These are phyloP conservation scores for Coemansia sp. DNA, from an alignment of 192 early-diverging fungal genomes.

Conservation along the genomic window DNA sequence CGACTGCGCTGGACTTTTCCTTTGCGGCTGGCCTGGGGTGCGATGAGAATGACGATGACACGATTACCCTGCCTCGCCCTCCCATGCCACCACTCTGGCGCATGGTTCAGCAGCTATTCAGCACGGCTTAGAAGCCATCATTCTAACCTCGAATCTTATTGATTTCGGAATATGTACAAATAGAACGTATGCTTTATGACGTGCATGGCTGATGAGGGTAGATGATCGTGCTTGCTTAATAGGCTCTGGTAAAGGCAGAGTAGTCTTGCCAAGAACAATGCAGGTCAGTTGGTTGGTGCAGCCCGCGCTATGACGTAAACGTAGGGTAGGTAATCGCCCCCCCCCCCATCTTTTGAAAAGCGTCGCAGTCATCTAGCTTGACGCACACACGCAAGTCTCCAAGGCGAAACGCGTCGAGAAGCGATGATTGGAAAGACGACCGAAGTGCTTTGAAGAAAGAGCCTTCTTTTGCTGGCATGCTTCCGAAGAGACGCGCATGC, in stretches of 20 bases:
- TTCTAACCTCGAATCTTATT: background rate
- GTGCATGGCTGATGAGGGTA: background rate
- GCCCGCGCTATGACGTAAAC: background rate
- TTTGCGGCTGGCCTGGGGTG: constrained; percentile 44
- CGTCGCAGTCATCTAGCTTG: background rate
- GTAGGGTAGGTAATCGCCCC: too few species aligned
- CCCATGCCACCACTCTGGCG: constrained; percentile 24
- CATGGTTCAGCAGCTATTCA: background rate
- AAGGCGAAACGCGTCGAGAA: background rate
- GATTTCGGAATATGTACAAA: background rate
- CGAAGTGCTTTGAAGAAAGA: background rate
- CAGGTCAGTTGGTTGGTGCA: background rate
- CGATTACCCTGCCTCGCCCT: constrained; percentile 36
- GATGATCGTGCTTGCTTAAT: background rate
- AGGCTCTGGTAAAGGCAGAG: background rate
- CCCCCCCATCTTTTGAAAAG: background rate
- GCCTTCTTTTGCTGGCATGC: background rate
- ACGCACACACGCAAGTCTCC: background rate
- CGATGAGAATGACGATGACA: constrained; percentile 48
- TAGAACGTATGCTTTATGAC: background rate
- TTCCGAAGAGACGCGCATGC: background rate
- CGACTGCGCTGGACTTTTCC: constrained; percentile 2
- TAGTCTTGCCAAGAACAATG: background rate
- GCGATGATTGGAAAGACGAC: background rate
- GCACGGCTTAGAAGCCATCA: background rate